phyloP scores from a whole-genome alignment of 2,329 filamentous ascomycete species.

The Trichoderma sp. region DNA sequence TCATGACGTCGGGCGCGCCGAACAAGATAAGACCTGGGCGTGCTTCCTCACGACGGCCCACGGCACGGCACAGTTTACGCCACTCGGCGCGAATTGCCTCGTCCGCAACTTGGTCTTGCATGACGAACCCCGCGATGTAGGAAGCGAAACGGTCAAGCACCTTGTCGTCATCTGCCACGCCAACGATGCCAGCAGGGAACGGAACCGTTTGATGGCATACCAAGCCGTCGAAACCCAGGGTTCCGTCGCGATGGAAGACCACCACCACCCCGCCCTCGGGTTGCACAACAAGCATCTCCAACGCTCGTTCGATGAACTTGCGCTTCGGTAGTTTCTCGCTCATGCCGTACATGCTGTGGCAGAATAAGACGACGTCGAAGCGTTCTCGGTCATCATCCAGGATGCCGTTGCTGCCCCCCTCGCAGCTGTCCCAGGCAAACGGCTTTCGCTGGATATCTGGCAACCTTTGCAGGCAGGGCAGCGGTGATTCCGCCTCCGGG shows the following conservation, averaged over 20 bases:
- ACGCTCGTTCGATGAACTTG: constrained; percentile 49
- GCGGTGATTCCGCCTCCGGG: constrained; percentile 37
- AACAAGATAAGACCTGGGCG: constrained; percentile 50
- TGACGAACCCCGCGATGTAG: constrained; percentile 53
- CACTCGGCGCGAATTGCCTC: constrained; percentile 45
- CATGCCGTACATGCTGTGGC: constrained; percentile 67
- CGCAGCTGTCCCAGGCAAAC: constrained; percentile 42
- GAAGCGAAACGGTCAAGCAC: constrained; percentile 53
- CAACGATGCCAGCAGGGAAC: constrained; percentile 50
- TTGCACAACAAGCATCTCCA: constrained; percentile 50
- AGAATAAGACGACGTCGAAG: constrained; percentile 62
- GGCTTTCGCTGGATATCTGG: constrained; percentile 44
- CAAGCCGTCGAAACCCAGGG: constrained; percentile 50
- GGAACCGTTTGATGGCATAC: constrained; percentile 50
- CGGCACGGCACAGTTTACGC: constrained; percentile 55
- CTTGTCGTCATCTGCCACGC: constrained; percentile 49
- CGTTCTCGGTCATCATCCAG: constrained; percentile 38
- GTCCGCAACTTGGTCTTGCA: constrained; percentile 39
- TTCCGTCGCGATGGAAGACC: constrained; percentile 57
- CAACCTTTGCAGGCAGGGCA: constrained; percentile 47
- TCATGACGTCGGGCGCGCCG: constrained; percentile 53
- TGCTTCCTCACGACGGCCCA: constrained; percentile 46
- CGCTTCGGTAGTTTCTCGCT: constrained; percentile 42
- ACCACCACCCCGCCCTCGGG: constrained; percentile 49
- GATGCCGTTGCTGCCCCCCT: constrained; percentile 9